Evolutionary conservation across 108 stramenopile species (phyloP).

Genomic region (Nitzschia inconspicua): DNA sequence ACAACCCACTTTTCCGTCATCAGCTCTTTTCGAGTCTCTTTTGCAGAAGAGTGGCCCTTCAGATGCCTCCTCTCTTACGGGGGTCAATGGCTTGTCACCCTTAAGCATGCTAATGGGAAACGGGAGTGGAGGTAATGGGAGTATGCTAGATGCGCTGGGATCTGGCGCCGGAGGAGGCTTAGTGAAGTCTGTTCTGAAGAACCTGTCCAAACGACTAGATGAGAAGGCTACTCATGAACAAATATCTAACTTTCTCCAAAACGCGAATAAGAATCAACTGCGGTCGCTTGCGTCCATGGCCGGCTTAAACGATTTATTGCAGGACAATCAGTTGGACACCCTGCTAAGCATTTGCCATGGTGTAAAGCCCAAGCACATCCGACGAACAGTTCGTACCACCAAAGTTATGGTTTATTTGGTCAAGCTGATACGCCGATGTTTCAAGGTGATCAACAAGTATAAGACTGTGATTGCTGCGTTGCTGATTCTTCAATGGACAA

Average conservation of each 20-base stretch:
- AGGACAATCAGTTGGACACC: conserved; percentile 34
- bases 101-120: conserved; percentile 35
- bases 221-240: conserved; percentile 57
- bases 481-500: conserved; percentile 54
- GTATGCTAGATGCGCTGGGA: conserved; percentile 3
- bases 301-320: conserved; percentile 28
- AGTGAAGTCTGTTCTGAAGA: conserved; percentile 57
- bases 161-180: conserved; percentile 35
- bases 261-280: conserved; percentile 50
- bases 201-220: conserved; percentile 61
- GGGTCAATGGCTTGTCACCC: conserved; percentile 13
- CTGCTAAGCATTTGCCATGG: conserved; percentile 49
- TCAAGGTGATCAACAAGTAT: conserved; percentile 61
- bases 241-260: conserved; percentile 63
- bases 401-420: conserved; percentile 44
- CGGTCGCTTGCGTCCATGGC: conserved; percentile 56
- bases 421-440: conserved; percentile 46
- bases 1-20: conserved; percentile 5
- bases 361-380: conserved; percentile 55
- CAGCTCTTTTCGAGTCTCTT: conserved; percentile 32
- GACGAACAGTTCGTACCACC: conserved; percentile 36
- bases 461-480: conserved; percentile 49
- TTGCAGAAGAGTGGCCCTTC: conserved; percentile 20
- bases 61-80: conserved; percentile 10
- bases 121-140: background rate